Percentiles rank a stretch among this genome's conserved stretches.
phyloP scores from a whole-genome alignment of 768 basidiomycete species.

The Mycena floridula region DNA sequence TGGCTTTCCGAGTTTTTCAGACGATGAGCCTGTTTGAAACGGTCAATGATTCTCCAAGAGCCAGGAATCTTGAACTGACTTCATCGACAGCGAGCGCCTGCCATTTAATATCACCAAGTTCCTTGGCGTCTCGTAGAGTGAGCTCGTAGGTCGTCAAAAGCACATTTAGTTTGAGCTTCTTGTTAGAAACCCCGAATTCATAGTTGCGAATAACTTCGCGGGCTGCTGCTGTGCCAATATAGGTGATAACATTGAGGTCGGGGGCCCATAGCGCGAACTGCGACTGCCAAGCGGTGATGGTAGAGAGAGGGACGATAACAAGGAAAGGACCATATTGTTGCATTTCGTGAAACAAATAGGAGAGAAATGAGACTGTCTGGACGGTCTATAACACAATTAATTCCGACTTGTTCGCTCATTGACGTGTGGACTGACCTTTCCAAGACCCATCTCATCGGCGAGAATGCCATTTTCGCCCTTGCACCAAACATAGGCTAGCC shows the following conservation, averaged over 20 bases:
- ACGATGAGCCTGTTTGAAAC: constrained; percentile 74
- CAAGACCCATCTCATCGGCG: constrained; percentile 99
- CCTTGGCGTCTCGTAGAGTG: constrained; percentile 82
- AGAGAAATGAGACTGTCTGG: constrained; percentile 92
- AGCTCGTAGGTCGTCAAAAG: constrained; percentile 96
- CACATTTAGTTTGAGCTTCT: constrained; percentile 95
- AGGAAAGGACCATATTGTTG: constrained; percentile 96
- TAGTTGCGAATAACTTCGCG: constrained; percentile 88
- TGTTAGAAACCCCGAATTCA: constrained; percentile 86
- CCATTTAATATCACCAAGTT: constrained; percentile 94
- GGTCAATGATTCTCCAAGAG: constrained; percentile 5
- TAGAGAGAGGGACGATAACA: constrained; percentile 96
- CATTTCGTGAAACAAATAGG: constrained; percentile 88
- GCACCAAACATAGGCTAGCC: constrained; percentile 96
- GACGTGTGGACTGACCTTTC: constrained; percentile 67
- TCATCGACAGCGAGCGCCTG: constrained; percentile 95
- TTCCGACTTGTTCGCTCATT: too few species aligned
- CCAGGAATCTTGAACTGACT: constrained; percentile 34
- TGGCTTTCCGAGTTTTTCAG: constrained; percentile 98
- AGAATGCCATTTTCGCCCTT: constrained; percentile 94
- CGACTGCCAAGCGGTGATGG: constrained; percentile 96
- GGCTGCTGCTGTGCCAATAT: constrained; percentile 83
- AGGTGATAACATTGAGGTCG: constrained; percentile 93
- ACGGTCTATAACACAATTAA: constrained; percentile 73
- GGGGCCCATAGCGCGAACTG: constrained; percentile 96